Evolutionary conservation across 257 asterid genomes (phyloP), one percentile per base, ranked within the genome.

Genomic region (Gentiana straminea): DNA sequence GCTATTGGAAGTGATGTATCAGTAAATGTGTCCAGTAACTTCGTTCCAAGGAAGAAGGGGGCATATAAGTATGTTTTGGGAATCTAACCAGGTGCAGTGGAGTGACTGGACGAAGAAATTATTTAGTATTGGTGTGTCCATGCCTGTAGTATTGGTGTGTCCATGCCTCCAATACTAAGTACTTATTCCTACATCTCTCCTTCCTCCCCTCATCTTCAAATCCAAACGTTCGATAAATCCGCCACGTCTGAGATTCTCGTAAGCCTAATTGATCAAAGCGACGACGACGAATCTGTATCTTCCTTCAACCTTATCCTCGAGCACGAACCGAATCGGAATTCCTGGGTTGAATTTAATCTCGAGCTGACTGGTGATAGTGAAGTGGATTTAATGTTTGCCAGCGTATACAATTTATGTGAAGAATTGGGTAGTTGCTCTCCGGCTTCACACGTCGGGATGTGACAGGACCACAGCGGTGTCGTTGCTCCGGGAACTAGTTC

Each of bases 381-480:
- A 10, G 41, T 64, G 7, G 82, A 79, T 13, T 64, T 79, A n/a
- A 2, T 73, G 49, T 56, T 61, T 39, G 76, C 69, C 1, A 63
- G 35, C 54, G 69, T 73, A 0, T 83, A 83, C 63, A 70, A 70
- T 0, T 32, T 76, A 32, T 60, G 80, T 0, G 84, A 59, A 0
- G 4, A 65, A 67, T 47, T 65, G 68, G 24, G 69, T 70, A 33
- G 53, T 77, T 45, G 78, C 77, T 3, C 37, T 86, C 2, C 64
- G 86, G 69, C 64, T 83, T 44, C 94, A 83, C 48, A 66, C 90
- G 1, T 66, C 73, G 24, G 64, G 72, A 24, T 86, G 95, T 69
- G 94, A 86, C 72, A 69, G 90, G 52, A 77, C 90, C 50, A 86
- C 95, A 41, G 95, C 80, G 3, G 81, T 68, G 51, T 58, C 87